Evolutionary conservation across 345 rosid genomes (phyloP).

Genomic region (Fremontodendron californicum): DNA sequence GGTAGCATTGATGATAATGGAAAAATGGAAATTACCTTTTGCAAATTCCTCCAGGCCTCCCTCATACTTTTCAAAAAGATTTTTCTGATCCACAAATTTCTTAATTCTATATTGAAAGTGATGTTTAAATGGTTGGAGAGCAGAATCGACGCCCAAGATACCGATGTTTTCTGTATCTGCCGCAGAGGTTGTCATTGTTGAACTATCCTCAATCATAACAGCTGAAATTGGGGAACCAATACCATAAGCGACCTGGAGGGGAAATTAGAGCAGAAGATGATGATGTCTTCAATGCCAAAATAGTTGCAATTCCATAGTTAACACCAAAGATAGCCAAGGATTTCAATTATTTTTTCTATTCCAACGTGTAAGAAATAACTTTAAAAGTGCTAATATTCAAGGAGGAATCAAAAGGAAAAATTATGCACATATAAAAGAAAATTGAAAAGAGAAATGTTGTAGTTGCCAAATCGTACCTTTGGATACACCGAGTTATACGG

Average conservation of each 20-base stretch:
- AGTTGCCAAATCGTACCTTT: conserved; percentile 41
- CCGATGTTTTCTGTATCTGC: conserved; percentile 41
- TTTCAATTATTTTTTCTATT: background rate
- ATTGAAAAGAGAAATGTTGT: background rate
- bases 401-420: background rate
- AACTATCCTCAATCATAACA: conserved; percentile 39
- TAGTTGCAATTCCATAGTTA: background rate
- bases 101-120: conserved; percentile 56
- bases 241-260: conserved; percentile 24
- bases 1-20: background rate
- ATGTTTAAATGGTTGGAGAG: conserved; percentile 48
- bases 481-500: conserved; percentile 8
- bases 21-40: conserved; percentile 39
- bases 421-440: background rate
- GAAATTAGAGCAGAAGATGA: background rate
- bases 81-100: conserved; percentile 51
- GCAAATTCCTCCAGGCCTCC: conserved; percentile 73
- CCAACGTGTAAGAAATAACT: background rate
- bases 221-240: conserved; percentile 36
- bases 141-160: conserved; percentile 45
- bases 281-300: background rate
- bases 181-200: conserved; percentile 32
- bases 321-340: background rate
- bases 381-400: background rate
- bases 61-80: conserved; percentile 51